phyloP scores from a whole-genome alignment of 2,329 filamentous ascomycete species.

The Exserohilum rostratum region DNA sequence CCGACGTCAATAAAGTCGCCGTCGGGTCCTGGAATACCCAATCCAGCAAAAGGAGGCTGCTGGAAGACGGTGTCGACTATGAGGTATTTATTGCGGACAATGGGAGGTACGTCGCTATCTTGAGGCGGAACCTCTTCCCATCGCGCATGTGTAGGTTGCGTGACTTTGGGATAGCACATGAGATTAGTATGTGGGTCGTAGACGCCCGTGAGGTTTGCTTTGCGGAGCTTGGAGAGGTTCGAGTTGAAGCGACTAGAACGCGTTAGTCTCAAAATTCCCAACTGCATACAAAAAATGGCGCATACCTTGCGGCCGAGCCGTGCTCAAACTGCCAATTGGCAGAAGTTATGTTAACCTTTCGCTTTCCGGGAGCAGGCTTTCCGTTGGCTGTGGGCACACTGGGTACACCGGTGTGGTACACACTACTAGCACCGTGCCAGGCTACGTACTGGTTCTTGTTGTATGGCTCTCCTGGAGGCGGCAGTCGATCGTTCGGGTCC shows the following conservation, averaged over 20 bases:
- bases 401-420: slow-evolving; percentile 85
- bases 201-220: slow-evolving; percentile 72
- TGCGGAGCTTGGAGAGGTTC: slow-evolving; percentile 70
- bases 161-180: slow-evolving; percentile 84
- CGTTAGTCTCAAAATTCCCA: slow-evolving; percentile 23
- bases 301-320: slow-evolving; percentile 84
- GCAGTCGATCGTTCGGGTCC: slow-evolving; percentile 82
- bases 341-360: slow-evolving; percentile 86
- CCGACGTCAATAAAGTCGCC: slow-evolving; percentile 57
- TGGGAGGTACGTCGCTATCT: slow-evolving; percentile 55
- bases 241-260: slow-evolving; percentile 79
- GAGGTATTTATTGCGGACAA: slow-evolving; percentile 66
- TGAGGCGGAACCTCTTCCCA: slow-evolving; percentile 73
- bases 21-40: slow-evolving; percentile 66
- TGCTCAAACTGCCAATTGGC: slow-evolving; percentile 98
- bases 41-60: slow-evolving; percentile 62
- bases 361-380: slow-evolving; percentile 76
- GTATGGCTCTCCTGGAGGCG: slow-evolving; percentile 81
- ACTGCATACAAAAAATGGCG: neutral
- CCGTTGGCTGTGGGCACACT: slow-evolving; percentile 76
- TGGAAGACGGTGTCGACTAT: slow-evolving; percentile 67
- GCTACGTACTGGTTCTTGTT: slow-evolving; percentile 99
- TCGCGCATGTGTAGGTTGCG: slow-evolving; percentile 86
- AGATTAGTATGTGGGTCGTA: slow-evolving; percentile 95
- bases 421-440: slow-evolving; percentile 95